These are phyloP conservation scores for Clavispora santaluciae DNA, from an alignment of 805 yeast species.

Conservation along the genomic window DNA sequence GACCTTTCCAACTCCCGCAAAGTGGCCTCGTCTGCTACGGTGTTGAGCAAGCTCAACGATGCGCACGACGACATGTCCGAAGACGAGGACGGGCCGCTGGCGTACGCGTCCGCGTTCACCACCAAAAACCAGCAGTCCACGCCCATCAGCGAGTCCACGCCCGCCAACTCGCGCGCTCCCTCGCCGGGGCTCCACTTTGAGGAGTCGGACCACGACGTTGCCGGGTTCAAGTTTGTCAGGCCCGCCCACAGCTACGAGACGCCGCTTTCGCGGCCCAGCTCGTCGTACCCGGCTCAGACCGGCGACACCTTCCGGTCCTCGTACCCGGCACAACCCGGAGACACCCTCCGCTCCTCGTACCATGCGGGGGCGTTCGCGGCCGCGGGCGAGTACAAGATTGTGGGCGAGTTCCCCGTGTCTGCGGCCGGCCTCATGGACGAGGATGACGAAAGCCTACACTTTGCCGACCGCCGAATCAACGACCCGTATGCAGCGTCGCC, in stretches of 20 bases:
- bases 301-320: background rate
- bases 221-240: slow-evolving; percentile 43
- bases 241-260: slow-evolving; percentile 16
- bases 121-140: slow-evolving; percentile 16
- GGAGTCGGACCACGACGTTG: slow-evolving; percentile 34
- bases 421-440: slow-evolving; percentile 34
- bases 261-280: slow-evolving; percentile 11
- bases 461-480: slow-evolving; percentile 35
- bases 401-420: slow-evolving; percentile 29
- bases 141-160: slow-evolving; percentile 41
- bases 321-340: slow-evolving; percentile 1
- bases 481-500: slow-evolving; percentile 23
- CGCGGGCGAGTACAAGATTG: slow-evolving; percentile 18
- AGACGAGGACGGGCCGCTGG: slow-evolving; percentile 1
- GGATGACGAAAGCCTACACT: slow-evolving; percentile 24
- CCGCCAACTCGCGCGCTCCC: slow-evolving; percentile 36
- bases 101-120: background rate
- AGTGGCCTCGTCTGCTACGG: slow-evolving; percentile 16
- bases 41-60: slow-evolving; percentile 13
- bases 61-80: slow-evolving; percentile 6
- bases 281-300: slow-evolving; percentile 5
- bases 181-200: slow-evolving; percentile 20
- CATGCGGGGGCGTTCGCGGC: slow-evolving; percentile 8
- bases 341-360: slow-evolving; percentile 22
- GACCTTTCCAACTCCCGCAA: slow-evolving; percentile 30